Percentiles rank a stretch among this genome's conserved stretches.
phyloP scores from a whole-genome alignment of 306 rosid species.

The Cicer judaicum region DNA sequence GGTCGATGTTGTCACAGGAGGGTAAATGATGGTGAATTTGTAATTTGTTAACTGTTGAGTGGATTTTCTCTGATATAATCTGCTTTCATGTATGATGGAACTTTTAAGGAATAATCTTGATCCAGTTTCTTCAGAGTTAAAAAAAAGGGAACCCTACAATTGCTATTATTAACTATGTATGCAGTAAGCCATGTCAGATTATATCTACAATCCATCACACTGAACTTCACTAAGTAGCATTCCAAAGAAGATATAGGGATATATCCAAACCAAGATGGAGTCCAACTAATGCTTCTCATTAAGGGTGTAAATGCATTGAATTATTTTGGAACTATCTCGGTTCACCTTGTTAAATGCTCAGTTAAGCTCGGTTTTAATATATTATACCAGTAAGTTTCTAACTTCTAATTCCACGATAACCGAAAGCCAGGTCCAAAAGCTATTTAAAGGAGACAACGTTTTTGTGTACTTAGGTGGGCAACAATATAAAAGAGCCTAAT shows the following conservation, averaged over 20 bases:
- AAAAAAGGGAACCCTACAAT: slow-evolving; percentile 15
- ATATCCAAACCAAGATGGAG: slow-evolving; percentile 5
- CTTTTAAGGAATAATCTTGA: neutral
- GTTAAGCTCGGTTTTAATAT: neutral
- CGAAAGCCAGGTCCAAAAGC: neutral
- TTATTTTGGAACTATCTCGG: neutral
- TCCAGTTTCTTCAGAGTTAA: neutral
- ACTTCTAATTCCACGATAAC: neutral
- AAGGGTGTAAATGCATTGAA: neutral
- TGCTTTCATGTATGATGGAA: neutral
- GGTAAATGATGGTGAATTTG: neutral
- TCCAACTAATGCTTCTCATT: neutral
- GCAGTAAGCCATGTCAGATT: slow-evolving; percentile 1
- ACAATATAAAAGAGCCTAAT: neutral
- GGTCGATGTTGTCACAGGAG: neutral
- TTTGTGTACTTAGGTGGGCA: neutral
- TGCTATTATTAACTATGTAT: slow-evolving; percentile 12
- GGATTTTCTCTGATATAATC: neutral
- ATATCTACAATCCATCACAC: slow-evolving; percentile 1
- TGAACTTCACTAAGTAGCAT: slow-evolving; percentile 13
- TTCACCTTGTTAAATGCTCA: neutral
- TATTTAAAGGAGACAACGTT: neutral
- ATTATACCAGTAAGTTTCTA: neutral
- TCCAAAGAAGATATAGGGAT: neutral
- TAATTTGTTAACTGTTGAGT: neutral